These are phyloP conservation scores for Dactylellina leptospora DNA, from an alignment of 2,329 filamentous ascomycete species.

Conservation along the genomic window DNA sequence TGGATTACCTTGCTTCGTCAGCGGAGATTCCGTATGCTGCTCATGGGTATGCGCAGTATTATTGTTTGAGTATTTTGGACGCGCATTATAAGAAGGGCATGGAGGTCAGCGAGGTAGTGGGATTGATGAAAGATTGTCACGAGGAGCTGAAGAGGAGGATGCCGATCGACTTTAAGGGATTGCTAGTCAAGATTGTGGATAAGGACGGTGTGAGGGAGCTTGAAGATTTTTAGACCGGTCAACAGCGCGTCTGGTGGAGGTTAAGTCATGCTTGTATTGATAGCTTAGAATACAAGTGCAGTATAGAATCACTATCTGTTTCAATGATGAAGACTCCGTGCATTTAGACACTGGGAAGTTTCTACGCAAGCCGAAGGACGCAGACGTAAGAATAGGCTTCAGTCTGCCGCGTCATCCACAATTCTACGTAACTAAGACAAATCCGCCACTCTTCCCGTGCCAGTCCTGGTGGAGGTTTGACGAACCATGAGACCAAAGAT, in stretches of 20 bases:
- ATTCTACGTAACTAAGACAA: too few species aligned
- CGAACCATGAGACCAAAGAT: too few species aligned
- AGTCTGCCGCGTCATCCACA: conserved; percentile 1
- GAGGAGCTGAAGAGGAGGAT: conserved; percentile 96
- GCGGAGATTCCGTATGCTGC: conserved; percentile 92
- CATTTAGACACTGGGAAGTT: neutral
- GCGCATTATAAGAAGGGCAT: conserved; percentile 99
- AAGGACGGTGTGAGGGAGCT: conserved; percentile 90
- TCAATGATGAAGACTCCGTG: neutral
- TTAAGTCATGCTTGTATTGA: conserved; percentile 22
- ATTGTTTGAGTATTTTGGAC: conserved; percentile 95
- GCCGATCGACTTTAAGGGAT: conserved; percentile 98
- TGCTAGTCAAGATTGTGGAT: conserved; percentile 91
- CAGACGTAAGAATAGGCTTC: neutral
- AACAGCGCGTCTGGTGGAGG: conserved; percentile 5
- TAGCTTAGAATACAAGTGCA: conserved; percentile 14
- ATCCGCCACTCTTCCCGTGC: too few species aligned
- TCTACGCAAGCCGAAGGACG: neutral
- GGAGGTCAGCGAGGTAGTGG: conserved; percentile 84
- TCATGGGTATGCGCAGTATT: conserved; percentile 96
- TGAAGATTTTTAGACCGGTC: conserved; percentile 53
- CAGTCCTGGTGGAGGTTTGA: too few species aligned
- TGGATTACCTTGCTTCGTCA: conserved; percentile 91
- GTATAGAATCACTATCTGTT: neutral
- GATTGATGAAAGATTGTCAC: conserved; percentile 91